Evolutionary conservation across 352 stramenopile species (phyloP).

Genomic region (Phytophthora aleatoria): DNA sequence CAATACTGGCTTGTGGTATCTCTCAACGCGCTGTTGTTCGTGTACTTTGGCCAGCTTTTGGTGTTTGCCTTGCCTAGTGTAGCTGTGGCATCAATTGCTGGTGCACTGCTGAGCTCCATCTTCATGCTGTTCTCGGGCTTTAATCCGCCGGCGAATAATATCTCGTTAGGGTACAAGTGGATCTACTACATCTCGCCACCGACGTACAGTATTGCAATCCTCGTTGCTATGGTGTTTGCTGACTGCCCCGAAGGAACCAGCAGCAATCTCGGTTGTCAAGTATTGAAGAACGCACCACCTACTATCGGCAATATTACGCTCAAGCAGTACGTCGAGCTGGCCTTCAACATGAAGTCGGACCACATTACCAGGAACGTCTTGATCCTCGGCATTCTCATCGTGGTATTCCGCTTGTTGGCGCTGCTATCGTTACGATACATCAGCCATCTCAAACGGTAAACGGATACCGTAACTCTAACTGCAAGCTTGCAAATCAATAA

Average conservation of each 20-base stretch:
- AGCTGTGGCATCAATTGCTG: conserved; percentile 48
- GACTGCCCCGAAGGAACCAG: conserved; percentile 32
- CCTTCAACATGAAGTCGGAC: conserved; percentile 43
- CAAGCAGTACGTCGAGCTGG: conserved; percentile 47
- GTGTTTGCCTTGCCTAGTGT: conserved; percentile 53
- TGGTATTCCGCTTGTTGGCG: conserved; percentile 51
- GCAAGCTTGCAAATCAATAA: conserved; percentile 5
- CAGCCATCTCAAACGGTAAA: conserved; percentile 55
- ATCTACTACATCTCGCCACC: conserved; percentile 61
- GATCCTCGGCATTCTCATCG: conserved; percentile 46
- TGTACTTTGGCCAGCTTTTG: conserved; percentile 56
- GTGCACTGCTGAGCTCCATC: conserved; percentile 58
- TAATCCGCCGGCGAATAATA: conserved; percentile 46
- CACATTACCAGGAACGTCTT: conserved; percentile 37
- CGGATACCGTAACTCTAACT: not conserved
- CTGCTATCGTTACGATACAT: conserved; percentile 55
- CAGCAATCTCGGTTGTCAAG: conserved; percentile 32
- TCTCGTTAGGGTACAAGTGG: conserved; percentile 58
- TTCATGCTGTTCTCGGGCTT: conserved; percentile 64
- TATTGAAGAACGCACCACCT: conserved; percentile 34
- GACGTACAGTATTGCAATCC: conserved; percentile 47
- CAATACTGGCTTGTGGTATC: conserved; percentile 52
- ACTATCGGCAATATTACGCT: conserved; percentile 40
- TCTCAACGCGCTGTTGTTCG: conserved; percentile 51
- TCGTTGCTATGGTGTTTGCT: conserved; percentile 45